phyloP scores from a whole-genome alignment of 2,329 filamentous ascomycete species.

The Leptographium procerum region DNA sequence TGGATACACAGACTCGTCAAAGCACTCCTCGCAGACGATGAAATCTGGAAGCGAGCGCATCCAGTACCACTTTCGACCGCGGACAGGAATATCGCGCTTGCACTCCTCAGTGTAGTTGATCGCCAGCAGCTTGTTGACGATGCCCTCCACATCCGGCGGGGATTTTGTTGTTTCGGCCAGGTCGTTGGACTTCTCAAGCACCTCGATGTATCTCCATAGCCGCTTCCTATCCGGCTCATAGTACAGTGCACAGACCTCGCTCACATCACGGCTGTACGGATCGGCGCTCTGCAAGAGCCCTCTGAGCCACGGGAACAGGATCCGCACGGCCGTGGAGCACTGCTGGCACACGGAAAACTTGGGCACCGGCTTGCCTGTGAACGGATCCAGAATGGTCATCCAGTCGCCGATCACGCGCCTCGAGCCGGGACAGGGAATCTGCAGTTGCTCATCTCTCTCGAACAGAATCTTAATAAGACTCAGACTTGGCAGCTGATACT shows the following conservation, averaged over 20 bases:
- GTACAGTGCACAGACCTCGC: slow-evolving; percentile 58
- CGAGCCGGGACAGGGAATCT: slow-evolving; percentile 47
- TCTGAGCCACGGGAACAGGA: slow-evolving; percentile 59
- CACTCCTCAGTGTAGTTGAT: slow-evolving; percentile 52
- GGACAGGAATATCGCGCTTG: slow-evolving; percentile 47
- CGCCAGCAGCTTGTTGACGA: slow-evolving; percentile 53
- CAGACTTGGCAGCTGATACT: slow-evolving; percentile 54
- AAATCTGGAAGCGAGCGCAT: slow-evolving; percentile 66
- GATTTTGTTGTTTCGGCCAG: slow-evolving; percentile 30
- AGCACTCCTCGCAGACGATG: slow-evolving; percentile 81
- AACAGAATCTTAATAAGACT: slow-evolving; percentile 60
- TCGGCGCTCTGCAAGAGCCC: slow-evolving; percentile 51
- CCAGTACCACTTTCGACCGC: slow-evolving; percentile 62
- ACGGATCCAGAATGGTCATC: slow-evolving; percentile 63
- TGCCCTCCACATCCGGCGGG: slow-evolving; percentile 44
- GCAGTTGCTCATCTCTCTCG: slow-evolving; percentile 40
- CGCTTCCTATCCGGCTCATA: slow-evolving; percentile 38
- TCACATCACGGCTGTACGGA: slow-evolving; percentile 31
- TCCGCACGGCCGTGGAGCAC: slow-evolving; percentile 62
- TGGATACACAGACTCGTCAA: slow-evolving; percentile 66
- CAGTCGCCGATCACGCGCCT: slow-evolving; percentile 50
- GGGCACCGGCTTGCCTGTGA: slow-evolving; percentile 49
- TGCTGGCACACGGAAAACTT: slow-evolving; percentile 66
- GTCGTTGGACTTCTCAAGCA: slow-evolving; percentile 46
- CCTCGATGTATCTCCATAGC: slow-evolving; percentile 49